Conservation (phyloP, 176 grass and related monocot species). For the Puya raimondii region DNA sequence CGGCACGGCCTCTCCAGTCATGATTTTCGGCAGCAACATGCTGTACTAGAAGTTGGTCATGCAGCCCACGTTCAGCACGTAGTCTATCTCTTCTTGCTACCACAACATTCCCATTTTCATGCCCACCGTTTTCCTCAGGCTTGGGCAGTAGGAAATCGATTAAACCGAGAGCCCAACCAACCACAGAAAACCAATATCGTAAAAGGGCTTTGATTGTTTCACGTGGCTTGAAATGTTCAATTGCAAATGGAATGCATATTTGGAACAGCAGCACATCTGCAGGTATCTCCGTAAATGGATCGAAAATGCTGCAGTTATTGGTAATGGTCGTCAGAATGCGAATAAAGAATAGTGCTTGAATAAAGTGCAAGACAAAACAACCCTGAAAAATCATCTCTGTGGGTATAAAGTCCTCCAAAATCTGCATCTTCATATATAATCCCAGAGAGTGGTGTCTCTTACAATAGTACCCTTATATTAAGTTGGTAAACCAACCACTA, state of each 20-base stretch:
- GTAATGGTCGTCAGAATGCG: neutral
- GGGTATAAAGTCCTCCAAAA: too few relatives aligned
- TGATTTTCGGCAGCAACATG: conserved; percentile 37
- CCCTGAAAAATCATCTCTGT: too few relatives aligned
- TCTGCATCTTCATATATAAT: too few relatives aligned
- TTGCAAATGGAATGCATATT: conserved; percentile 97
- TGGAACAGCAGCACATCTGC: conserved; percentile 82
- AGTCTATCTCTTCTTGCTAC: conserved; percentile 54
- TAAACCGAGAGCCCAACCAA: conserved; percentile 88
- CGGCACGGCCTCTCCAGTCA: conserved; percentile 41
- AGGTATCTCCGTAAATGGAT: conserved; percentile 93
- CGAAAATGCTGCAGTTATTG: conserved; percentile 68
- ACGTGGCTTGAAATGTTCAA: conserved; percentile 96
- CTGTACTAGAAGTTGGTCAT: conserved; percentile 38
- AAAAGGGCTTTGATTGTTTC: conserved; percentile 82
- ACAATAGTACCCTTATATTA: too few relatives aligned
- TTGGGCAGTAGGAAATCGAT: conserved; percentile 72
- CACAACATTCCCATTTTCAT: conserved; percentile 70
- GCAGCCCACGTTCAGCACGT: conserved; percentile 39
- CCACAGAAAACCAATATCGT: conserved; percentile 69
- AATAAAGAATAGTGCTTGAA: neutral
- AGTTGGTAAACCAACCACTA: too few relatives aligned
- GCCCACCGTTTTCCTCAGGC: conserved; percentile 70
- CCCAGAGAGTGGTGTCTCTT: too few relatives aligned
- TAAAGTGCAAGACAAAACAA: conserved; percentile 8